Percentiles rank a stretch among this genome's conserved stretches.
Conservation (phyloP, 106 monocot genomes). For the Phalaenopsis aphrodite region DNA sequence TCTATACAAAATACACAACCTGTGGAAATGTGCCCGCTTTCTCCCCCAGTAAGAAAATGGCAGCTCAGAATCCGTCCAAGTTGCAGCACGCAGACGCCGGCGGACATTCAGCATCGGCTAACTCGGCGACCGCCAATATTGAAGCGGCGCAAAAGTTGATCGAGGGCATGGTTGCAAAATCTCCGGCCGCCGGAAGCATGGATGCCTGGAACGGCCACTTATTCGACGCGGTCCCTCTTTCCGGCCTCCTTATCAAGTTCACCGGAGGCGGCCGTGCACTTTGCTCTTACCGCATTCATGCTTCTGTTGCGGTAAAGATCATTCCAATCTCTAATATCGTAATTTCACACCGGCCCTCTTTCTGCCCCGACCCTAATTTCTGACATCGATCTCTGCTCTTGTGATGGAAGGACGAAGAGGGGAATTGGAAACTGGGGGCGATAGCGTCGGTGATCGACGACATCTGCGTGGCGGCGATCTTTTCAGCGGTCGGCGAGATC, state of each 20-base stretch:
- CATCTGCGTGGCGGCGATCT: constrained; percentile 50
- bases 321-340: not conserved
- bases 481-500: constrained; percentile 29
- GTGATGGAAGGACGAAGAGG: constrained; percentile 30
- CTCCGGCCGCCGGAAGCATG: not conserved
- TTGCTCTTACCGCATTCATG: constrained; percentile 29
- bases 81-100: not conserved
- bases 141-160: constrained; percentile 16
- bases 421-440: constrained; percentile 47
- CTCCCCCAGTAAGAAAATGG: not conserved
- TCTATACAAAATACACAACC: too few relatives aligned
- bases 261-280: constrained; percentile 23
- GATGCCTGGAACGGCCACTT: constrained; percentile 13
- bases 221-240: constrained; percentile 29
- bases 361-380: not conserved
- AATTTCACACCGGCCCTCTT: too few relatives aligned
- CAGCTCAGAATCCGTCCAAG: not conserved
- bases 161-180: constrained; percentile 4
- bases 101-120: not conserved
- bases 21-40: too few relatives aligned
- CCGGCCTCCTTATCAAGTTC: constrained; percentile 19
- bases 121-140: not conserved
- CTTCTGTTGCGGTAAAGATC: constrained; percentile 25
- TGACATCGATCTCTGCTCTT: not conserved
- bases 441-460: constrained; percentile 48